Percentiles rank a stretch among this genome's conserved stretches.
phyloP scores from a whole-genome alignment of 2,329 filamentous ascomycete genomes.

The Neopestalotiopsis sp. region DNA sequence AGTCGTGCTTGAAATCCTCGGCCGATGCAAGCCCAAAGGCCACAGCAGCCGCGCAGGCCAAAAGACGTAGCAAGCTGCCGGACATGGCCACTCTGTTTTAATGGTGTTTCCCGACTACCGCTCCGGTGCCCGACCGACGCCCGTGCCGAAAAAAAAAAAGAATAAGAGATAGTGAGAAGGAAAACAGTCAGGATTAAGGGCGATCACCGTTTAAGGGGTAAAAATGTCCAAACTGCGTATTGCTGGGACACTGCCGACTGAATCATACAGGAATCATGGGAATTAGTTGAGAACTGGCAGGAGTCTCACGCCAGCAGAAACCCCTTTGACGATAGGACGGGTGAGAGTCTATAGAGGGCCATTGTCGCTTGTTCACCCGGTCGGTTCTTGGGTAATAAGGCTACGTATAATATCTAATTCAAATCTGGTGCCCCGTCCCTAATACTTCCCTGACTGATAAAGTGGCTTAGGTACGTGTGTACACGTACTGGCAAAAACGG shows the following conservation, averaged over 20 bases:
- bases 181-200: no score
- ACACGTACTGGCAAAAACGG: no score
- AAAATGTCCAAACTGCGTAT: neutral
- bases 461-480: no score
- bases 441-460: no score
- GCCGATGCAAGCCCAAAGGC: neutral
- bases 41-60: neutral
- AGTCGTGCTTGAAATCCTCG: conserved; percentile 24
- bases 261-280: neutral
- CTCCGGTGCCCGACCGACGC: neutral
- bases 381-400: neutral
- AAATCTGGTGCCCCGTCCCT: neutral
- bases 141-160: neutral
- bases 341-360: neutral
- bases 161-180: neutral
- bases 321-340: neutral
- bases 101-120: neutral
- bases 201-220: neutral
- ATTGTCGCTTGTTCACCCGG: neutral
- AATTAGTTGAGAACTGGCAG: neutral
- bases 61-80: neutral
- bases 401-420: neutral
- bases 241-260: neutral
- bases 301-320: neutral
- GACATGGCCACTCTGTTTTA: neutral